Base-by-base conservation (phyloP, 768 basidiomycete species). In the Sporobolomyces roseus region DNA sequence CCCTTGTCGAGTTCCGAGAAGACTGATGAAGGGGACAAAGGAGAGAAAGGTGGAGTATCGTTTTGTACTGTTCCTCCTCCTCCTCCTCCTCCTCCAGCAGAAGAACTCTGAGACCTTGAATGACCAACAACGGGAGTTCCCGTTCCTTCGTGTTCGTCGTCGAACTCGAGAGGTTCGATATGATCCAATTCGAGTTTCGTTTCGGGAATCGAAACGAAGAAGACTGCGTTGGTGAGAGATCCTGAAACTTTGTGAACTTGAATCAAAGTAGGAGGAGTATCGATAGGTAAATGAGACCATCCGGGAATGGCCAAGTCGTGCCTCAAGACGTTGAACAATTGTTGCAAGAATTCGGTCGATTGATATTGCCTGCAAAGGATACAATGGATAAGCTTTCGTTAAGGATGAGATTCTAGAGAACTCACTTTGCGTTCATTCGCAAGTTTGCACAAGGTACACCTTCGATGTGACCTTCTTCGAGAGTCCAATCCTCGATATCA, bases 201-300 rank as follows among this genome's bases (percentile, higher is more conserved):
- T 4, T 77, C 75, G 35, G 80, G 86, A 75, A 78, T 91, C 14
- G 93, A 90, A 61, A 97, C 88, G 80, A 98, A 99, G 81, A 91
- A 98, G 63, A 99, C 92, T 63, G 90, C 88, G 79, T 99, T 99
- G 48, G 94, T 99, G 71, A 97, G 80, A 16, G 91, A 88, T 13
- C 94, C 93, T 10, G 93, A 91, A 29, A 93, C 88, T 77, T 88
- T 93, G 77, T 68, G 69, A 27, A 74, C 63, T 33, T 70, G 69
- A 63, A 68, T 45, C 48, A 74, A 59, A 1, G 65, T 62, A 19
- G 67, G 33, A 2, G 65, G 61, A 35, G 62, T 52, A 61, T 64
- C 66, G 58, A 19, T 4, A 1, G 69, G 67, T 29, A 76, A 65
- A 43, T 50, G 27, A 13, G 62, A 19, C 75, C 75, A 76, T 30